Conservation (phyloP, 2,329 filamentous ascomycete genomes). For the Sphaerulina musiva region DNA sequence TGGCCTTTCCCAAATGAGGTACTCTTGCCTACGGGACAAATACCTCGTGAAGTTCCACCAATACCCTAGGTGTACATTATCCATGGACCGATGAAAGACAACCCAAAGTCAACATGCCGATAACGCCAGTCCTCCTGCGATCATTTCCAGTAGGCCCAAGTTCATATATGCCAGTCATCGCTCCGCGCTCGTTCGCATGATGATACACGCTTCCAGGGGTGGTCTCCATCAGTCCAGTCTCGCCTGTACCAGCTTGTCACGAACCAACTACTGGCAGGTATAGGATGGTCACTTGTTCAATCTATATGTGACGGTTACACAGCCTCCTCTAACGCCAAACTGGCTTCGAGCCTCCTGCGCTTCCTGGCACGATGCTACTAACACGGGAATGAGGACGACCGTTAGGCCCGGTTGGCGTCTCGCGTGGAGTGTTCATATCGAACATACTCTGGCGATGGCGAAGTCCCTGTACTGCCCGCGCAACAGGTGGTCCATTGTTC, state of each 20-base stretch:
- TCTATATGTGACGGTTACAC: not conserved
- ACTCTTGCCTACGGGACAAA: not conserved
- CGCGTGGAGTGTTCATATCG: constrained; percentile 14
- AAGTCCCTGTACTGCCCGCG: constrained; percentile 4
- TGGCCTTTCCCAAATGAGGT: not conserved
- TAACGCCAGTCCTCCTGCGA: too few relatives aligned
- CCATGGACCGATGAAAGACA: too few relatives aligned
- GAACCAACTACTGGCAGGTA: not conserved
- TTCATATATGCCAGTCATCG: too few relatives aligned
- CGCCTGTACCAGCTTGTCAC: not conserved
- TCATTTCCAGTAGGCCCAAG: too few relatives aligned
- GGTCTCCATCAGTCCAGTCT: too few relatives aligned
- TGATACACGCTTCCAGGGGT: too few relatives aligned
- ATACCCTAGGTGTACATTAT: not conserved
- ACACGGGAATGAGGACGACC: constrained; percentile 11
- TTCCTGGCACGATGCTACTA: constrained; percentile 12
- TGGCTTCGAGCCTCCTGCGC: constrained; percentile 8
- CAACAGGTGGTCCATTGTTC: constrained; percentile 14
- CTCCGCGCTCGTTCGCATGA: too few relatives aligned
- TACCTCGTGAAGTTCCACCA: not conserved
- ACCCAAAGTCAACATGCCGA: too few relatives aligned
- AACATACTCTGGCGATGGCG: constrained; percentile 19
- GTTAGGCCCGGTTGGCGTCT: constrained; percentile 8
- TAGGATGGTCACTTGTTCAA: not conserved
- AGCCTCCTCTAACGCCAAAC: constrained; percentile 6